Evolutionary conservation across 129 eudicot species (phyloP).

Genomic region (Dittrichia graveolens): DNA sequence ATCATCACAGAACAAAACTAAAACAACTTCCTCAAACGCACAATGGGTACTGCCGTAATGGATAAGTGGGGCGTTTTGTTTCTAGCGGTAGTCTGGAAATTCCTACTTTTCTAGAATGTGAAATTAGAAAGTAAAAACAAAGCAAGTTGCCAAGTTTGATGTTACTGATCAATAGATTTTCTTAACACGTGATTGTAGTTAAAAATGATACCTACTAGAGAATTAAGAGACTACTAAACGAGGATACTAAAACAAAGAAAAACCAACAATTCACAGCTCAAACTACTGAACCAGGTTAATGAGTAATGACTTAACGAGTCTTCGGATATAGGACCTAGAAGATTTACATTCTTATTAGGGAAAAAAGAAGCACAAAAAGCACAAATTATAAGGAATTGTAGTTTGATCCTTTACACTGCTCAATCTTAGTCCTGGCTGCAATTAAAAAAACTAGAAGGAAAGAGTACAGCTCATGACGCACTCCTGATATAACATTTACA

Average conservation of each 20-base stretch:
- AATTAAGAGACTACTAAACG: neutral
- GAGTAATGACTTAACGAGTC: neutral
- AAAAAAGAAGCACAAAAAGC: neutral
- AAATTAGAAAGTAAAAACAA: neutral
- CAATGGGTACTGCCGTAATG: neutral
- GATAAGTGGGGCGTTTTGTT: neutral
- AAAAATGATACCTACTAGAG: neutral
- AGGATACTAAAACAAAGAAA: neutral
- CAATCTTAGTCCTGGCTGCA: conserved; percentile 10
- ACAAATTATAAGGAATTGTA: neutral
- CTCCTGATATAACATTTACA: conserved; percentile 12
- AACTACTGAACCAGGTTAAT: neutral
- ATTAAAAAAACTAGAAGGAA: neutral
- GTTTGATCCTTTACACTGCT: neutral
- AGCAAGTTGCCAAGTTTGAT: neutral
- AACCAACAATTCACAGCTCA: neutral
- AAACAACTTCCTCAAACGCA: neutral
- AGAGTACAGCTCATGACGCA: neutral
- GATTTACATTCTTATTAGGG: neutral
- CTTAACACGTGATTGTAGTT: conserved; percentile 8
- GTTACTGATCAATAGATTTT: conserved; percentile 1
- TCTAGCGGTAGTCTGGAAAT: neutral
- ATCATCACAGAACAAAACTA: conserved; percentile 10
- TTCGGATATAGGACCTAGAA: neutral
- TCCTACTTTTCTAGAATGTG: neutral